Percentiles rank a stretch among this genome's conserved stretches.
These are phyloP conservation scores for Cryphonectria naterciae DNA, from an alignment of 2,329 filamentous ascomycete genomes.

Conservation along the genomic window DNA sequence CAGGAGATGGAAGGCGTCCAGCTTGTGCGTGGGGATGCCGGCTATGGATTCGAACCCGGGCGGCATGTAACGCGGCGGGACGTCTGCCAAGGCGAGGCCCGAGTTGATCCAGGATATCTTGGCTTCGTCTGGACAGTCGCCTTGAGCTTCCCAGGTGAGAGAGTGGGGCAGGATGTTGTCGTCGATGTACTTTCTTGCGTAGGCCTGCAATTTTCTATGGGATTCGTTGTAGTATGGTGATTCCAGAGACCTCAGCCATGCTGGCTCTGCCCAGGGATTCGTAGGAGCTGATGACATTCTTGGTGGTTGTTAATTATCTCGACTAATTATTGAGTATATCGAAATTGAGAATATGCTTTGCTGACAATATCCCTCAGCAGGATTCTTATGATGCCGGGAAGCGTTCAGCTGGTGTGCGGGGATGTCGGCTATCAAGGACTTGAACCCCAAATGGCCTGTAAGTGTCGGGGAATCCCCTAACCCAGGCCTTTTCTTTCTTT, in stretches of 20 bases:
- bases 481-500: too few species aligned
- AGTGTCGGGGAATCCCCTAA: too few species aligned
- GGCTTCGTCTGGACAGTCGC: conserved; percentile 50
- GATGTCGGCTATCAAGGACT: too few species aligned
- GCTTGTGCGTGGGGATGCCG: conserved; percentile 41
- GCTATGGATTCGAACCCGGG: conserved; percentile 45
- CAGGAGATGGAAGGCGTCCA: conserved; percentile 44
- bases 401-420: too few species aligned
- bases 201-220: conserved; percentile 59
- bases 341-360: too few species aligned
- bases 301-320: too few species aligned
- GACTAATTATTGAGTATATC: too few species aligned
- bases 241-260: conserved; percentile 32
- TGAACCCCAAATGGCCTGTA: too few species aligned
- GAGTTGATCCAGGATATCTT: conserved; percentile 40
- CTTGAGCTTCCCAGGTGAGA: conserved; percentile 64
- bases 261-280: conserved; percentile 35
- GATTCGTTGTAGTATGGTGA: conserved; percentile 64
- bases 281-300: neutral
- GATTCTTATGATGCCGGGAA: too few species aligned
- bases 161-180: conserved; percentile 59
- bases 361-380: too few species aligned
- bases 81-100: conserved; percentile 38
- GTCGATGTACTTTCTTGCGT: conserved; percentile 62
- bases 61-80: conserved; percentile 43